Percentiles rank a stretch among this genome's conserved stretches.
Evolutionary conservation across 768 basidiomycete genomes (phyloP).

Genomic region (Suillus spraguei): DNA sequence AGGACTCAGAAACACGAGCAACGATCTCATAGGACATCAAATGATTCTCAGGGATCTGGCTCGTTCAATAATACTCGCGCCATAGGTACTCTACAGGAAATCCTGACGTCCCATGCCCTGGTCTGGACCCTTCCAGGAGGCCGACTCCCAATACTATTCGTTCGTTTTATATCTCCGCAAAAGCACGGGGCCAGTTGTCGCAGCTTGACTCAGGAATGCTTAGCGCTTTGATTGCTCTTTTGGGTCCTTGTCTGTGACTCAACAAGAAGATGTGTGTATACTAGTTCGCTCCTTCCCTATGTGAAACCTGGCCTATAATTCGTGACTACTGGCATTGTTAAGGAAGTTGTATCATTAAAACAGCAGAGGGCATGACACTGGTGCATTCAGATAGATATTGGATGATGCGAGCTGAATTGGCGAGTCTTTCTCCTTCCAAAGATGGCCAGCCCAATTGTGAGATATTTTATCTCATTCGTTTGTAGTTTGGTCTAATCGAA

Average conservation of each 20-base stretch:
- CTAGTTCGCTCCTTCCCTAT: slow-evolving; percentile 30
- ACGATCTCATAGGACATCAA: background rate
- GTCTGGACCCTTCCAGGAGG: background rate
- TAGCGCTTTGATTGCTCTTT: slow-evolving; percentile 47
- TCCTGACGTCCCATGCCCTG: background rate
- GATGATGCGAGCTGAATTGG: slow-evolving; percentile 54
- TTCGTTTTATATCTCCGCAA: slow-evolving; percentile 41
- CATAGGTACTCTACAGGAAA: slow-evolving; percentile 1
- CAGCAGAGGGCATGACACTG: slow-evolving; percentile 33
- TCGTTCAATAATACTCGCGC: background rate
- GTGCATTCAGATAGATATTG: slow-evolving; percentile 59
- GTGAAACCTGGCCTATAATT: slow-evolving; percentile 20
- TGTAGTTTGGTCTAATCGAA: slow-evolving; percentile 12
- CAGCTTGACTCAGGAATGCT: slow-evolving; percentile 40
- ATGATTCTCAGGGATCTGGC: background rate
- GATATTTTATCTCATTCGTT: slow-evolving; percentile 19
- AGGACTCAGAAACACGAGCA: background rate
- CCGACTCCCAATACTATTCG: slow-evolving; percentile 37
- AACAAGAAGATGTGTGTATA: slow-evolving; percentile 28
- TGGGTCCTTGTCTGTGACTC: slow-evolving; percentile 46
- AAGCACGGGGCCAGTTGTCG: slow-evolving; percentile 35
- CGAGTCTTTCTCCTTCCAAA: slow-evolving; percentile 24
- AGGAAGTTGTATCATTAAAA: slow-evolving; percentile 50
- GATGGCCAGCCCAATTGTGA: slow-evolving; percentile 8
- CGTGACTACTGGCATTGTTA: slow-evolving; percentile 47